phyloP scores from a whole-genome alignment of 345 rosid species.

The Excoecaria agallocha region DNA sequence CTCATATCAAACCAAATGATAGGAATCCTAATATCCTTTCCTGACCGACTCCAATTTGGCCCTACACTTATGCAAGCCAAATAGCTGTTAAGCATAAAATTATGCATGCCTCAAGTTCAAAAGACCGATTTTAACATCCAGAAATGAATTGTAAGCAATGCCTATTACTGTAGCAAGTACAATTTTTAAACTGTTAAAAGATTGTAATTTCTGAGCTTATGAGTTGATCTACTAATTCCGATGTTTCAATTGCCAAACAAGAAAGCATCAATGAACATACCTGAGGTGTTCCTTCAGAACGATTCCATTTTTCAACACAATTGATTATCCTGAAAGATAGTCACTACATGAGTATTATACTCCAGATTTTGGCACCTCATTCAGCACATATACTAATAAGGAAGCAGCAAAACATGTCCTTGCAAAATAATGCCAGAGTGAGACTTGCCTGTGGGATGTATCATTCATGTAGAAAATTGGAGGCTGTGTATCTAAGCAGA shows the following conservation, averaged over 20 bases:
- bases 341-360: slow-evolving; percentile 5
- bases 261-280: slow-evolving; percentile 34
- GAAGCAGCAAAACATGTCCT: slow-evolving; percentile 8
- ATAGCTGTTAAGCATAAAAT: background rate
- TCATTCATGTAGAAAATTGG: slow-evolving; percentile 99
- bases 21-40: background rate
- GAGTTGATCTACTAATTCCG: background rate
- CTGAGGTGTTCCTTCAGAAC: slow-evolving; percentile 68
- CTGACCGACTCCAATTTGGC: background rate
- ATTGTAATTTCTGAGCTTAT: background rate
- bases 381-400: background rate
- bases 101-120: background rate
- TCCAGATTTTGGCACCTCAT: slow-evolving; percentile 3
- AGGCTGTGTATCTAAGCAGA: slow-evolving; percentile 87
- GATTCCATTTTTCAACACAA: slow-evolving; percentile 84
- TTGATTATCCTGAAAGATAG: slow-evolving; percentile 66
- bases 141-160: background rate
- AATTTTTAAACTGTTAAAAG: background rate
- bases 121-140: background rate
- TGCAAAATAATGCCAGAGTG: background rate
- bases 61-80: background rate
- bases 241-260: background rate
- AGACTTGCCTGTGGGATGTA: slow-evolving; percentile 83
- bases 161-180: background rate
- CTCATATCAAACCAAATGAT: background rate